Evolutionary conservation across 2,329 filamentous ascomycete genomes (phyloP), one percentile per base, ranked within the genome.

Genomic region (Falciphora oryzae): DNA sequence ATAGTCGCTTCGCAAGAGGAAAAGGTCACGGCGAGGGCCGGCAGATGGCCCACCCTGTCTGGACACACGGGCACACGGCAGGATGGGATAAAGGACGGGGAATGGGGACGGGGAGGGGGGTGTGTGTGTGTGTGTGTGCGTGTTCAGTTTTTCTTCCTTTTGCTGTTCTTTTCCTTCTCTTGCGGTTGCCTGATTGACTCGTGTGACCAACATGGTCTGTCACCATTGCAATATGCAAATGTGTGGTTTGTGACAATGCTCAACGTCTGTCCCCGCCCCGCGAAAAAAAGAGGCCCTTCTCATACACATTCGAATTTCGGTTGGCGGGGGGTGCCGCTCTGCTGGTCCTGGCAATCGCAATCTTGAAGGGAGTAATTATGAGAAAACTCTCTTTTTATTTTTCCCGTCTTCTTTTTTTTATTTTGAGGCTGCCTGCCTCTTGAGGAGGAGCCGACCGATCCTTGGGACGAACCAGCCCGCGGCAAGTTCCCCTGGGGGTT

Each of bases 321-420:
- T n/a, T 50, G 44, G 22, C 44, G 44, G 44, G 44, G 25, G 31
- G 18, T 61, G 29, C 8, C 18, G 44, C 14, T 38, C 44, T 22
- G 35, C 58, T 22, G 29, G 35, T 35, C 29, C 29, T 58, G 57
- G 59, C 31, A 61, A 61, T 61, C 59, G 59, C 59, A 61, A 61
- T 61, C 18, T 35, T 32, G 59, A 44, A 61, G n/a, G n/a, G 59
- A 25, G 27, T 6, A 38, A 60, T 25, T 35, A 38, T 32, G 29
- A 14, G 59, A 38, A 31, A 25, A 18, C 22, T 22, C 44, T n/a
- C 44, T n/a, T n/a, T 50, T 50, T 50, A 2, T 10, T 32, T 32
- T 32, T 32, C 32, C 32, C 32, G 32, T 32, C 32, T 32, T 32
- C 2, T 16, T 44, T 44, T 18, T 60, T 16, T 60, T 59, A 59